Percentiles rank a stretch among this genome's conserved stretches.
phyloP scores from a whole-genome alignment of 345 rosid genomes.

The Lepidium didymum region DNA sequence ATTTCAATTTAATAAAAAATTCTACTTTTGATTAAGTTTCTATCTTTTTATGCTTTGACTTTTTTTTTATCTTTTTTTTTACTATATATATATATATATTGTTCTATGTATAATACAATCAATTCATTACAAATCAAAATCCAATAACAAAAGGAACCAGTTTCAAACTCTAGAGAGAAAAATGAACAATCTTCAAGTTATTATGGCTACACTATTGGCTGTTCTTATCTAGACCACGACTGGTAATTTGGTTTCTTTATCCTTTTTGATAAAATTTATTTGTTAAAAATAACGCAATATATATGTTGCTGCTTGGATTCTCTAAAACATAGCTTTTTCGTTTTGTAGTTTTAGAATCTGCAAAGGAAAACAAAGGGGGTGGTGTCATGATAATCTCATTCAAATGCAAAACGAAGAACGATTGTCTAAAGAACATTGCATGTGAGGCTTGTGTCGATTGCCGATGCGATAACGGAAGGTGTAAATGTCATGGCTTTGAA shows the following conservation, averaged over 20 bases:
- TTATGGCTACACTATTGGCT: neutral
- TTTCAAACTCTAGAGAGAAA: neutral
- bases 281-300: neutral
- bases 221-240: neutral
- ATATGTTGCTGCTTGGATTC: neutral
- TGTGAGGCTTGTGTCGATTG: constrained; percentile 5
- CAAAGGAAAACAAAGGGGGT: neutral
- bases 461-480: neutral
- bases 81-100: neutral
- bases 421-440: neutral
- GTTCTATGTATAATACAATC: neutral
- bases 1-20: too few species aligned
- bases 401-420: neutral
- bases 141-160: neutral
- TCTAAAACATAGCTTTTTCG: neutral
- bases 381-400: neutral
- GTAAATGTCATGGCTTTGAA: neutral
- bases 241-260: neutral
- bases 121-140: neutral
- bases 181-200: neutral
- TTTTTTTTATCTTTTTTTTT: too few species aligned
- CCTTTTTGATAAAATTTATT: too few species aligned
- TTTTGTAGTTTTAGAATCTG: neutral
- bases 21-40: too few species aligned
- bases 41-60: too few species aligned